phyloP scores from a whole-genome alignment of 345 rosid genomes.

The Viola odorata region DNA sequence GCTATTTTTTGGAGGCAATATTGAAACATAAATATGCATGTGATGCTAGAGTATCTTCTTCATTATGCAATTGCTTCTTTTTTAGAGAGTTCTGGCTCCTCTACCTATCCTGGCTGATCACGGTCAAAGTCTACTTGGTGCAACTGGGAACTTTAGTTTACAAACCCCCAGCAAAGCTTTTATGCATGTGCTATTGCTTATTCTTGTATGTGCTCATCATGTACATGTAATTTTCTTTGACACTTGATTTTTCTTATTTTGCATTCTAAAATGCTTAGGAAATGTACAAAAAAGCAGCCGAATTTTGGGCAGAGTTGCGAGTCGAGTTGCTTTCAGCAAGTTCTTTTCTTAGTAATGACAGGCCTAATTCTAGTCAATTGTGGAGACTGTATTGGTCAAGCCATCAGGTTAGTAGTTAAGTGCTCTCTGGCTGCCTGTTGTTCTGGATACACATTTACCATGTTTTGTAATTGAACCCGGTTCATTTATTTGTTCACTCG shows the following conservation, averaged over 20 bases:
- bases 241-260: slow-evolving; percentile 1
- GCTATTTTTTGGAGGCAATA: too few species aligned
- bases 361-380: slow-evolving; percentile 79
- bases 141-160: not conserved
- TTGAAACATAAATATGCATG: not conserved
- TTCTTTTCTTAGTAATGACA: slow-evolving; percentile 72
- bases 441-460: not conserved
- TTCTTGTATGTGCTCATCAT: not conserved
- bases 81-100: not conserved
- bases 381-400: slow-evolving; percentile 99
- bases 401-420: slow-evolving; percentile 62
- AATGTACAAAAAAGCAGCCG: slow-evolving; percentile 89
- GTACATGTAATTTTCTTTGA: not conserved
- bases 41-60: not conserved
- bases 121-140: not conserved
- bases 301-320: slow-evolving; percentile 98
- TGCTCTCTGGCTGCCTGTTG: not conserved
- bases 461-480: slow-evolving; percentile 2
- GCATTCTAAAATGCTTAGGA: slow-evolving; percentile 39
- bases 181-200: not conserved
- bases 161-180: not conserved
- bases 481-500: slow-evolving; percentile 8
- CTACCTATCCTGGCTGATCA: not conserved
- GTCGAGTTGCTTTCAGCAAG: slow-evolving; percentile 85
- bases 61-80: not conserved